A percentile compares a stretch with the other conserved stretches of the same genome.
Evolutionary conservation across 2,329 filamentous ascomycete genomes (phyloP).

Genomic region (Cadophora gregata): DNA sequence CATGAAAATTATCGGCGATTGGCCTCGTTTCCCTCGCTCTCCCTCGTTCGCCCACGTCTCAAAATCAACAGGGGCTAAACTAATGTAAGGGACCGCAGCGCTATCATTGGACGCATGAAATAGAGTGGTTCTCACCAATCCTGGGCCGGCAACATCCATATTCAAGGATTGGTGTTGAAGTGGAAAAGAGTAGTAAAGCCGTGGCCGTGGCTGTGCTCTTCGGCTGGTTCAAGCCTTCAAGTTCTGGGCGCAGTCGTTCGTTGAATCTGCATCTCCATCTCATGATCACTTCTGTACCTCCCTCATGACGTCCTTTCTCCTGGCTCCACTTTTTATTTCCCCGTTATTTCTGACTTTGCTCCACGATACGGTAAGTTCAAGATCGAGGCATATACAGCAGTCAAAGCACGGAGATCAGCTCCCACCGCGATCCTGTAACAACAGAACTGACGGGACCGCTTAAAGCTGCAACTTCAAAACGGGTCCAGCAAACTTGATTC

Average conservation of each 20-base stretch:
- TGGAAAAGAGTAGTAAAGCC: neutral
- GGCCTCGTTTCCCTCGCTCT: conserved; percentile 4
- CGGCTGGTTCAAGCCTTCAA: neutral
- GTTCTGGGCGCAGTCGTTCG: conserved; percentile 10
- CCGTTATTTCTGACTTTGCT: neutral
- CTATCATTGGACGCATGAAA: conserved; percentile 5
- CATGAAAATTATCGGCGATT: neutral
- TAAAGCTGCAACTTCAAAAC: neutral
- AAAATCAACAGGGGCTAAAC: conserved; percentile 13
- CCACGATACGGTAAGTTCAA: neutral
- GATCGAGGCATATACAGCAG: neutral
- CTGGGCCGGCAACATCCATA: conserved; percentile 6
- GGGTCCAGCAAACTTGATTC: neutral
- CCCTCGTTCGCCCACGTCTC: conserved; percentile 17
- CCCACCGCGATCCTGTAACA: neutral
- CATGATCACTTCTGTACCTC: conserved; percentile 3
- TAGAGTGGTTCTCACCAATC: conserved; percentile 11
- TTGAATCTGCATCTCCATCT: conserved; percentile 3
- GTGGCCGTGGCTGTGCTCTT: conserved; percentile 12
- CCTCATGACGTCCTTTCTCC: neutral
- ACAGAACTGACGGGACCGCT: conserved; percentile 1
- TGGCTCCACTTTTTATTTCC: neutral
- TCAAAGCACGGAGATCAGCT: conserved; percentile 1
- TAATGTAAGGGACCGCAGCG: conserved; percentile 18
- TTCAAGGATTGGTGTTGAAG: neutral